phyloP scores from a whole-genome alignment of 2,329 filamentous ascomycete genomes.

The Leptographium flavum region DNA sequence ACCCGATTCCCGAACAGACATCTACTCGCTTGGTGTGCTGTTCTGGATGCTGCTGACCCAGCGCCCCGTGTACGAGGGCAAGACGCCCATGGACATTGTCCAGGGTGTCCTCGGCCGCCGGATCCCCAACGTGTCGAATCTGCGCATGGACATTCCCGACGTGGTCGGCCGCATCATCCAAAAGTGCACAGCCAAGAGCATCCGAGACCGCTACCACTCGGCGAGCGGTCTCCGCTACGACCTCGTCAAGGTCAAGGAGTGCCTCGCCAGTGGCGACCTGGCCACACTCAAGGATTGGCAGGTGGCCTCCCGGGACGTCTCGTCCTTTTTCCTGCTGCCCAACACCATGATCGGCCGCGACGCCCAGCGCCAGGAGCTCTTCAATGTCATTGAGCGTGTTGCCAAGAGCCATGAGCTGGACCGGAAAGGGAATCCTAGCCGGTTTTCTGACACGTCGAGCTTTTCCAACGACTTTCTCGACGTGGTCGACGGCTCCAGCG shows the following conservation, averaged over 20 bases:
- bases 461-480: conserved; percentile 36
- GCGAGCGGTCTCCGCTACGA: conserved; percentile 77
- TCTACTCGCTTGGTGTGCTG: conserved; percentile 79
- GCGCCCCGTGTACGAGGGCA: conserved; percentile 64
- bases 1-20: conserved; percentile 82
- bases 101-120: conserved; percentile 73
- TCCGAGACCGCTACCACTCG: conserved; percentile 79
- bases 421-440: conserved; percentile 25
- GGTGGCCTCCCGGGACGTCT: conserved; percentile 74
- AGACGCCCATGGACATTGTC: conserved; percentile 75
- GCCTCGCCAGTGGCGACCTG: conserved; percentile 62
- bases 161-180: conserved; percentile 71
- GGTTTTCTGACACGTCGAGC: conserved; percentile 38
- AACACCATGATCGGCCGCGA: conserved; percentile 67
- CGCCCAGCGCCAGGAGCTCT: conserved; percentile 54
- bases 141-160: conserved; percentile 73
- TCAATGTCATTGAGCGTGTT: conserved; percentile 64
- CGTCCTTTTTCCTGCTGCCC: conserved; percentile 82
- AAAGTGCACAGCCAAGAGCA: conserved; percentile 82
- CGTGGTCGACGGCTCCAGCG: conserved; percentile 40
- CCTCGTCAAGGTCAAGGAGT: conserved; percentile 55
- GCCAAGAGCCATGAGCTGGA: conserved; percentile 46
- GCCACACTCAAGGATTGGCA: conserved; percentile 57
- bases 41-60: conserved; percentile 81
- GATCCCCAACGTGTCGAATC: conserved; percentile 60